A percentile compares a stretch with the other conserved stretches of the same genome.
phyloP scores from a whole-genome alignment of 2,329 filamentous ascomycete species.

The Cladophialophora immunda region DNA sequence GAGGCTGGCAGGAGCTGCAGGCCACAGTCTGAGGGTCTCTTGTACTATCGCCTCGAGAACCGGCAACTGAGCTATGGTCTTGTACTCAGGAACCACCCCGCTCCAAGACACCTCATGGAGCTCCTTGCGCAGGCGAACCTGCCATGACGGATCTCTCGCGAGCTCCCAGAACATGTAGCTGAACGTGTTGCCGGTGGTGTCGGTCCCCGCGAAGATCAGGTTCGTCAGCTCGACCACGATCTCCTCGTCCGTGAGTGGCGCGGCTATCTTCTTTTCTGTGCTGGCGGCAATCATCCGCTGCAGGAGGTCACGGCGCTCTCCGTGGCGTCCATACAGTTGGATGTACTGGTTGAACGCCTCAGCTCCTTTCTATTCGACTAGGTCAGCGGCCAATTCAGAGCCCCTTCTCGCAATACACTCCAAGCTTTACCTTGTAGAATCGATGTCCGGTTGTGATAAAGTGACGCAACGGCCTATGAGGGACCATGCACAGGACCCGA shows the following conservation, averaged over 20 bases:
- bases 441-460: background rate
- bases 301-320: conserved; percentile 4
- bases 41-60: conserved; percentile 1
- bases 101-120: background rate
- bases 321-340: background rate
- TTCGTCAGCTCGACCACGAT: conserved; percentile 8
- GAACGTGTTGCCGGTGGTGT: conserved; percentile 33
- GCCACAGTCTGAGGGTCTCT: background rate
- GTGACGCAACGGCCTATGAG: conserved; percentile 2
- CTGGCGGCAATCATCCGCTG: background rate
- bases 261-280: conserved; percentile 1
- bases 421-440: conserved; percentile 7
- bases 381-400: background rate
- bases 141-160: conserved; percentile 43
- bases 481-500: background rate
- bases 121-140: conserved; percentile 44
- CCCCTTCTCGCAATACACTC: background rate
- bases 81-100: background rate
- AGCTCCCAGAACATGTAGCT: conserved; percentile 49
- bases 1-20: conserved; percentile 3
- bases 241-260: background rate
- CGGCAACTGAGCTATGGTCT: background rate
- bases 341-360: conserved; percentile 1
- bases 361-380: background rate
- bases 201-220: conserved; percentile 8